phyloP scores from a whole-genome alignment of 2,329 filamentous ascomycete species.

The Paraconiothyrium sp. region DNA sequence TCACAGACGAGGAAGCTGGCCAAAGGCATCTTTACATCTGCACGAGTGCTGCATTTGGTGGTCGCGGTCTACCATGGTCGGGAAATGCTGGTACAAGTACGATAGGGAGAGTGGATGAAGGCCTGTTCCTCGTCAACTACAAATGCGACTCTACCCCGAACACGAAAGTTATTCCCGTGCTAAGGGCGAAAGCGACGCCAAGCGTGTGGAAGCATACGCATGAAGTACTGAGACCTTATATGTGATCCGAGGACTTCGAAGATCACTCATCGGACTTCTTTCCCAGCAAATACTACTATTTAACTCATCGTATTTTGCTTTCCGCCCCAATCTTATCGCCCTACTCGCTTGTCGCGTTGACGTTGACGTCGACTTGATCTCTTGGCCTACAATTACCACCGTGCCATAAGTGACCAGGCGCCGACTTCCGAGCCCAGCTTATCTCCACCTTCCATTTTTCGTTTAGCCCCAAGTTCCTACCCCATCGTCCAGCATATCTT shows the following conservation, averaged over 20 bases:
- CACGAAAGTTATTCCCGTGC: neutral
- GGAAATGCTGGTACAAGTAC: constrained; percentile 14
- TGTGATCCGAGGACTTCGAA: neutral
- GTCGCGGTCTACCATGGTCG: constrained; percentile 5
- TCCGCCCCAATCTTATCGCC: neutral
- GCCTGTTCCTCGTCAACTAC: constrained; percentile 11
- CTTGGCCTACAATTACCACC: neutral
- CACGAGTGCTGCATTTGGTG: constrained; percentile 20
- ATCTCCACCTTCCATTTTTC: constrained; percentile 18
- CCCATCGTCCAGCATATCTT: constrained; percentile 1
- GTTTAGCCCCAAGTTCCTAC: constrained; percentile 13
- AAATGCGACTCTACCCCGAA: constrained; percentile 8
- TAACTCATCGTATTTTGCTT: neutral
- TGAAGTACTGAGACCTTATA: constrained; percentile 4
- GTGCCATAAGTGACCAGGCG: neutral
- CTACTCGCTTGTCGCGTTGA: neutral
- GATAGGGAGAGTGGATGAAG: constrained; percentile 1
- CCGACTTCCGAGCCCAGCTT: constrained; percentile 6
- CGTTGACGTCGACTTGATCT: neutral
- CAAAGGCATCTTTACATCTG: constrained; percentile 16
- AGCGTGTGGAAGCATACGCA: constrained; percentile 18
- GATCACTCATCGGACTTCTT: neutral
- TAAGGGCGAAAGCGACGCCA: constrained; percentile 9
- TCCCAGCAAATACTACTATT: neutral
- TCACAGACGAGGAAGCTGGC: constrained; percentile 15